Base-by-base conservation (phyloP, 2,329 filamentous ascomycete genomes). In the Diaporthe citriasiana region DNA sequence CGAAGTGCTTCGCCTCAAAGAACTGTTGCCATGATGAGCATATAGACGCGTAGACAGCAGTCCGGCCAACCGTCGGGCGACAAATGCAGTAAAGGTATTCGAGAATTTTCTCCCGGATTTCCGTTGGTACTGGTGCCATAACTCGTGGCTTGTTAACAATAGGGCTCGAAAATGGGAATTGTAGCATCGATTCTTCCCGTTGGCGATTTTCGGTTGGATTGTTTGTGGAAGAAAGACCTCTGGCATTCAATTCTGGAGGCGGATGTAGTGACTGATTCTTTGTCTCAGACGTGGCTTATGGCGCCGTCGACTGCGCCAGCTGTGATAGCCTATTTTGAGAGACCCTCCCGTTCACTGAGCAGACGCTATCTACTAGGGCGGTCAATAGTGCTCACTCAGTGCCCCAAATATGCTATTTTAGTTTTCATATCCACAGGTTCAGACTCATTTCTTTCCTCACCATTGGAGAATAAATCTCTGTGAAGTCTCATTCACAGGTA, bases 1-100 rank as follows among this genome's bases (percentile, higher is more conserved):
- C 15, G 27, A 51, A 66, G 22, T 66, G 63, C 30, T 66, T 66
- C 22, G 8, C 13, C 45, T 66, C 63, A 15, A 66, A 51, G 30
- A 51, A 38, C 3, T 2, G 0, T 27, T 27, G 22, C 63, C 63
- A 66, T 25, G 0, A 0, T n/a, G 1, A 2, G 45, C 45, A 27
- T 1, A 66, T 45, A 17, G 63, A 27, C 10, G 63, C 45, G 22
- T 38, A 66, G 6, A 7, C n/a, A 13, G 30, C 9, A 15, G 60
- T 51, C 4, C 2, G 22, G 8, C 5, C n/a, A 13, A 25, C 9
- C n/a, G 60, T 51, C 4, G 5, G 22, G 8, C 5, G 22, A 10
- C 60, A 38, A 1, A 2, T 25, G 4, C 3, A 2, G 45, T n/a
- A 19, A 10, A 66, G 9, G 4, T 4, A 3, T 27, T 66, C 19